Base-by-base conservation (phyloP, 306 rosid species). In the Alnus glutinosa region DNA sequence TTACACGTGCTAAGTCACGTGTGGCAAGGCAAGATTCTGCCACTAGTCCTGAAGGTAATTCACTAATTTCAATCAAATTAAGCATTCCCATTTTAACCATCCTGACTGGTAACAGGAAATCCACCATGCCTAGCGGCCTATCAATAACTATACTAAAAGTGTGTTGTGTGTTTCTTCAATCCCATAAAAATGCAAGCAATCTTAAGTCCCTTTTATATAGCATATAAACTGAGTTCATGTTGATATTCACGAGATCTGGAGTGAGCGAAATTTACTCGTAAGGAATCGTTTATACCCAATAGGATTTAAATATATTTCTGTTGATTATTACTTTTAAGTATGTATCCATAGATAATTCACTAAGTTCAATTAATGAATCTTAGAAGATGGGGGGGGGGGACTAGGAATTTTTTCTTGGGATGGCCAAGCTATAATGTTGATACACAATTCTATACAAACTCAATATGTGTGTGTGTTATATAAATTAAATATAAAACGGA, bases 1-100 rank as follows among this genome's bases (percentile, higher is more conserved):
- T 91, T 75, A 86, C 87, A 72, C 93, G 91, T 30, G 83, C 87
- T 54, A 91, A 82, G 74, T 71, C 82, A 46, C 86, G 78, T 14
- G 57, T 57, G 68, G 78, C 55, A 84, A 51, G 73, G 70, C 61
- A 68, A 64, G 85, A 84, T 78, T 71, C 85, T 79, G 81, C 86
- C 47, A 30, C 76, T 42, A 49, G 61, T 79, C 76, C 81, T 52
- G 80, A 88, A 89, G 97, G 96, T 89, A 68, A 66, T 59, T 59
- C 16, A 10, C 15, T 28, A 28, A 9, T 59, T 9, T 59, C 2
- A 59, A 23, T 7, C 36, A 59, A 59, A 59, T 28, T 59, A 55
- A 55, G n/a, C 9, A 7, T 59, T 54, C 11, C 4, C 2, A 50
- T 78, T 49, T 39, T 44, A 23, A 75, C 7, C 67, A 46, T 6